Conservation (phyloP, 495 filamentous ascomycete genomes). For the Tuber magnatum region DNA sequence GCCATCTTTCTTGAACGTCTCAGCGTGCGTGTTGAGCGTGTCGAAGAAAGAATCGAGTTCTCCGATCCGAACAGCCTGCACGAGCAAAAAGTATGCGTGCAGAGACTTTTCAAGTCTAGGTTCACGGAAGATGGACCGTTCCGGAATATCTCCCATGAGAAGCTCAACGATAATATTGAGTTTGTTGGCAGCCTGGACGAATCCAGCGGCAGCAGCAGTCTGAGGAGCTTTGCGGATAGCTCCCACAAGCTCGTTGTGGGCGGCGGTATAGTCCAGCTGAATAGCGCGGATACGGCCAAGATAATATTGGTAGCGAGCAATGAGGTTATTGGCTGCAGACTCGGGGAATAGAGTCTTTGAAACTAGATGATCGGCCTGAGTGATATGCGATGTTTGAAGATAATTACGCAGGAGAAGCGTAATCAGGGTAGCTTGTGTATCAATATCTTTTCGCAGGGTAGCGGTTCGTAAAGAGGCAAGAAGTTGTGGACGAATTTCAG, state of each 20-base stretch:
- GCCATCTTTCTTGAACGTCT: slow-evolving; percentile 82
- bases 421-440: slow-evolving; percentile 91
- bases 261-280: slow-evolving; percentile 90
- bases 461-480: slow-evolving; percentile 85
- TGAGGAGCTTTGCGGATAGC: slow-evolving; percentile 92
- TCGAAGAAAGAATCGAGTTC: slow-evolving; percentile 86
- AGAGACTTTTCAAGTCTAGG: slow-evolving; percentile 75
- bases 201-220: slow-evolving; percentile 78
- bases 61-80: slow-evolving; percentile 89
- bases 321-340: slow-evolving; percentile 92
- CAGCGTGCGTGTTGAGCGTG: slow-evolving; percentile 68
- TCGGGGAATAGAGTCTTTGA: slow-evolving; percentile 90
- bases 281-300: slow-evolving; percentile 92
- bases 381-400: slow-evolving; percentile 89
- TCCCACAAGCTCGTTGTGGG: slow-evolving; percentile 84
- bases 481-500: slow-evolving; percentile 74
- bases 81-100: slow-evolving; percentile 83
- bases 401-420: slow-evolving; percentile 94
- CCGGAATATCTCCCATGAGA: slow-evolving; percentile 97
- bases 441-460: slow-evolving; percentile 88
- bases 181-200: slow-evolving; percentile 92
- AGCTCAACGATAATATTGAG: slow-evolving; percentile 89
- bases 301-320: slow-evolving; percentile 93
- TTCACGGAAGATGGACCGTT: slow-evolving; percentile 85
- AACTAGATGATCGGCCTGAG: slow-evolving; percentile 90